Evolutionary conservation across 2,329 filamentous ascomycete species (phyloP).

Genomic region (Chaetomium sp.): DNA sequence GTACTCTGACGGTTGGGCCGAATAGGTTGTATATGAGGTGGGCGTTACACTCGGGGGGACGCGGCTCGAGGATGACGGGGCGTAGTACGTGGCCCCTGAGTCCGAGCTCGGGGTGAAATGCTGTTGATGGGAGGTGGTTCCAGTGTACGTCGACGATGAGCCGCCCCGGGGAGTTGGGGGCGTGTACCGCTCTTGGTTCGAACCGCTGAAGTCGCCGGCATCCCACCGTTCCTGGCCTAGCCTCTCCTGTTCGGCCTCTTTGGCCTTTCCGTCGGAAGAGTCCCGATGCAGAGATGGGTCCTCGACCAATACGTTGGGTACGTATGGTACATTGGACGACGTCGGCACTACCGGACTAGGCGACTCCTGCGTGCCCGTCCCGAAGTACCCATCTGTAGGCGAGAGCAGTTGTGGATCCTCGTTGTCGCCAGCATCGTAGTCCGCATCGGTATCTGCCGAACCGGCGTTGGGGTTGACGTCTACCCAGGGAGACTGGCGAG

Average conservation of each 20-base stretch:
- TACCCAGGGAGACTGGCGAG: not conserved
- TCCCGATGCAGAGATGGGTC: conserved; percentile 40
- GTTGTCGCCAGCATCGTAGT: conserved; percentile 5
- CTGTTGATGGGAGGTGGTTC: conserved; percentile 1
- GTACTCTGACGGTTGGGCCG: conserved; percentile 19
- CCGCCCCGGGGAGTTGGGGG: conserved; percentile 5
- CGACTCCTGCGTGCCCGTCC: conserved; percentile 21
- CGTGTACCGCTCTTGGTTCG: conserved; percentile 3
- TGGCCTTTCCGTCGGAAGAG: conserved; percentile 36
- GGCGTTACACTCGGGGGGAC: conserved; percentile 10
- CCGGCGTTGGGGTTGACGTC: not conserved
- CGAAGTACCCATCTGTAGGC: conserved; percentile 48
- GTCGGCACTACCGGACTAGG: conserved; percentile 9
- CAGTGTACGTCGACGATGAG: not conserved
- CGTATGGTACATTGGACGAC: conserved; percentile 35
- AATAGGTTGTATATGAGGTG: conserved; percentile 20
- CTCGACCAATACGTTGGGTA: conserved; percentile 43
- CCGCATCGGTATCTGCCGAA: not conserved
- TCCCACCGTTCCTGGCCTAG: conserved; percentile 26
- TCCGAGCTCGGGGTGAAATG: conserved; percentile 1
- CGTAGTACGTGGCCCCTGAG: conserved; percentile 20
- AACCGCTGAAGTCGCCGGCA: not conserved
- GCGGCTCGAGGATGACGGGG: conserved; percentile 17
- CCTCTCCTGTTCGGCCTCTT: conserved; percentile 39
- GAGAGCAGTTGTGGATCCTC: conserved; percentile 34